phyloP scores from a whole-genome alignment of 768 basidiomycete species.

The Boletus rubropictus region DNA sequence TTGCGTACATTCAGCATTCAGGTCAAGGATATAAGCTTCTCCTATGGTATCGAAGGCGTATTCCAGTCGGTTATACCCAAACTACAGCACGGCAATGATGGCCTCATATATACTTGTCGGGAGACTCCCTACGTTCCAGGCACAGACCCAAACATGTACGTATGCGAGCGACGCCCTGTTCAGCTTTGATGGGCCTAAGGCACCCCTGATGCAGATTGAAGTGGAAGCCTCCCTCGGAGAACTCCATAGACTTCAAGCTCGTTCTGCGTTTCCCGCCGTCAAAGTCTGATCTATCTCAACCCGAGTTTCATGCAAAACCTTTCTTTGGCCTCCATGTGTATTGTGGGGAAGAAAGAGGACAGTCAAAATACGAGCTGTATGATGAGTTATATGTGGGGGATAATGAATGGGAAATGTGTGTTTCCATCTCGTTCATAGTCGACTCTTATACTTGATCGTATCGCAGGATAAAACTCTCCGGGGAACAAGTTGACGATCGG shows the following conservation, averaged over 20 bases:
- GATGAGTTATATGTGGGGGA: constrained; percentile 84
- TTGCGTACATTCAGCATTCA: constrained; percentile 52
- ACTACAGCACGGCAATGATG: constrained; percentile 89
- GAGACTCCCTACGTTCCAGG: constrained; percentile 74
- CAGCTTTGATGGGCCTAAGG: background rate
- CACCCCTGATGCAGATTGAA: constrained; percentile 59
- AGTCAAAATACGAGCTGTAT: constrained; percentile 69
- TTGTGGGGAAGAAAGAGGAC: constrained; percentile 59
- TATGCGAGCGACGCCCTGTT: constrained; percentile 49
- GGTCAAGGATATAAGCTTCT: constrained; percentile 81
- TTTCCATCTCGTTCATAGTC: constrained; percentile 11
- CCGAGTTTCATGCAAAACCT: constrained; percentile 83
- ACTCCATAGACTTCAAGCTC: constrained; percentile 96
- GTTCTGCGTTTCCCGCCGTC: constrained; percentile 86
- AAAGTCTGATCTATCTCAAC: constrained; percentile 44
- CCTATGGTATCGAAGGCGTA: constrained; percentile 85
- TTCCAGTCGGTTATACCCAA: constrained; percentile 78
- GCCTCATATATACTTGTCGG: constrained; percentile 93
- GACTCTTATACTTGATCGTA: constrained; percentile 1
- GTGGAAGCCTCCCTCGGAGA: constrained; percentile 98
- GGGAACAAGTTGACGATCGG: constrained; percentile 89
- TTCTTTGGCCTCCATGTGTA: constrained; percentile 79
- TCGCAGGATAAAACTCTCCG: constrained; percentile 71
- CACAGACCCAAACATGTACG: constrained; percentile 88
- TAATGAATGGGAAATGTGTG: constrained; percentile 90